Evolutionary conservation across 2,329 filamentous ascomycete species (phyloP).

Genomic region (Ascosphaera apis): DNA sequence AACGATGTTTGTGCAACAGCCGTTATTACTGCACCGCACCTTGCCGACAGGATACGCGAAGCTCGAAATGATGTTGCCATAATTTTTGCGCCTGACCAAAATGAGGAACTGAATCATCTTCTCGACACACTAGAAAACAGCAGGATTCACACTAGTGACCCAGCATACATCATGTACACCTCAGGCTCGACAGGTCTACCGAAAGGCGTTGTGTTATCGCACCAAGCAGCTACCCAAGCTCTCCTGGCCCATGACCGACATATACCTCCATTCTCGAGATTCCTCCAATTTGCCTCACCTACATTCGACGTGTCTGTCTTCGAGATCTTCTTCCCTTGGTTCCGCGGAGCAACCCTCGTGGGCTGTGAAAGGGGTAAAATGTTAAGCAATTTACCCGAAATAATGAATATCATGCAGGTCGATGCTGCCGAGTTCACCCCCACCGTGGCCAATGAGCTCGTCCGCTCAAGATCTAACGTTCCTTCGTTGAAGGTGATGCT

Average conservation of each 20-base stretch:
- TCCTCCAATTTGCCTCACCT: conserved; percentile 76
- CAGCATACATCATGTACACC: conserved; percentile 87
- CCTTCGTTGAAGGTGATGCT: conserved; percentile 48
- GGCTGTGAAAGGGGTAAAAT: conserved; percentile 45
- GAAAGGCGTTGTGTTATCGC: conserved; percentile 68
- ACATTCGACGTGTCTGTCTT: conserved; percentile 92
- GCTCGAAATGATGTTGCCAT: neutral
- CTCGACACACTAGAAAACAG: conserved; percentile 7
- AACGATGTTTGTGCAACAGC: conserved; percentile 49
- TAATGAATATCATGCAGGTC: conserved; percentile 40
- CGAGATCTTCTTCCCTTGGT: conserved; percentile 77
- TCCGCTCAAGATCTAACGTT: conserved; percentile 42
- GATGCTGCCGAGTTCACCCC: conserved; percentile 81
- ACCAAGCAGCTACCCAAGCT: conserved; percentile 58
- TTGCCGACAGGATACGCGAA: neutral
- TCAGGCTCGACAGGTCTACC: conserved; percentile 75
- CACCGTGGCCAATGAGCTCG: conserved; percentile 57
- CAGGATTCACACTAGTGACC: conserved; percentile 1
- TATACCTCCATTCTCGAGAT: conserved; percentile 53
- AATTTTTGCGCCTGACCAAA: neutral
- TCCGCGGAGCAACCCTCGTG: conserved; percentile 49
- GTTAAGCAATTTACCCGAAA: conserved; percentile 48
- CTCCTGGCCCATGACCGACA: conserved; percentile 58
- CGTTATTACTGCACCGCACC: conserved; percentile 35
- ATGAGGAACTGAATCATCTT: conserved; percentile 7